Base-by-base conservation (phyloP, 148 eudicot genomes). In the Amaranthus palmeri region DNA sequence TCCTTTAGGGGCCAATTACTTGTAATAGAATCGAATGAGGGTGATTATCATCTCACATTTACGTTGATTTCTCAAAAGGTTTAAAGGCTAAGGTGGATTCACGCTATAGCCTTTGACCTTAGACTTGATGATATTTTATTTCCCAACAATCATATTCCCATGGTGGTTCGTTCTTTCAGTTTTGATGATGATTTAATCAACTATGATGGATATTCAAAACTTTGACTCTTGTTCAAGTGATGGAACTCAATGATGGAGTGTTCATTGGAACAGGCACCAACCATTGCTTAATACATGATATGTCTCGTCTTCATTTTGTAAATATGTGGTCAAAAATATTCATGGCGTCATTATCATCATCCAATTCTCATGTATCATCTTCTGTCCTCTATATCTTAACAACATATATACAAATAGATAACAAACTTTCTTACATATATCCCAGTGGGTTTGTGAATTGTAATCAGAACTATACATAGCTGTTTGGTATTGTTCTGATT, bases 211-310 rank as follows among this genome's bases (percentile, higher is more conserved):
- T 87, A 85, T 63, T 69, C 48, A 18, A 73, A 63, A 4, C 82
- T 0, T 56, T 86, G 69, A 15, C 81, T 10, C 81, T 87, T 7
- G 81, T 86, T 3, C 93, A 86, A 74, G 83, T 89, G 42, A 89
- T 87, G 4, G 93, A 86, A 70, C 74, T 89, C 4, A 70, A 73
- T 4, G 93, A 86, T 67, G 90, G 85, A 4, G 60, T 84, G 10
- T 83, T 88, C 77, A 72, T 88, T 11, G 89, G 90, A 3, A 71
- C 76, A 54, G 4, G 83, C 49, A 78, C 71, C 3, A 88, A 86
- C 67, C 90, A 88, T 64, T 74, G 88, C 43, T 85, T 86, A 11
- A 67, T 60, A 3, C 90, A 88, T 59, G 36, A 2, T 25, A 25
- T 25, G 36, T 25, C 36, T 25, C 36, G 36, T 25, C 36, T 25